These are phyloP conservation scores for Lasiosphaeris hirsuta DNA, from an alignment of 495 filamentous ascomycete species.

Conservation along the genomic window DNA sequence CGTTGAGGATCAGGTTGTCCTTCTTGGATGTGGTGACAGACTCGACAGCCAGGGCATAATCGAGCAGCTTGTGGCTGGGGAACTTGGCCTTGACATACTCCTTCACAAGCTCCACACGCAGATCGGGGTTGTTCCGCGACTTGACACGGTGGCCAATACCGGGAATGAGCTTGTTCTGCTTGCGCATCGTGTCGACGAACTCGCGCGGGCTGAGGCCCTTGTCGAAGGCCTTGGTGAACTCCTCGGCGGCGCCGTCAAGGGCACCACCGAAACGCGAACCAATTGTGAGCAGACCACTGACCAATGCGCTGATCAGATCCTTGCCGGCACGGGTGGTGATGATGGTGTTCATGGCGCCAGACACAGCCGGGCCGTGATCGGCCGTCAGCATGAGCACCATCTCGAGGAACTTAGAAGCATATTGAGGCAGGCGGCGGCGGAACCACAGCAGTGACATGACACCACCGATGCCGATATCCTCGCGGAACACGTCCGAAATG, in stretches of 20 bases:
- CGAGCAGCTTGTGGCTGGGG: slow-evolving; percentile 92
- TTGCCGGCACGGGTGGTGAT: slow-evolving; percentile 99
- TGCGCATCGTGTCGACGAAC: slow-evolving; percentile 97
- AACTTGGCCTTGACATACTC: slow-evolving; percentile 97
- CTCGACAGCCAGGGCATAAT: slow-evolving; percentile 97
- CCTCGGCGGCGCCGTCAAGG: slow-evolving; percentile 94
- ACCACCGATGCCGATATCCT: slow-evolving; percentile 98
- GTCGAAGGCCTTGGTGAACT: slow-evolving; percentile 97
- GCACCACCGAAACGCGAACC: slow-evolving; percentile 98
- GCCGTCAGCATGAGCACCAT: slow-evolving; percentile 99
- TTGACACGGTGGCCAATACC: slow-evolving; percentile 99
- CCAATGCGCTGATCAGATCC: slow-evolving; percentile 92
- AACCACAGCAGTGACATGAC: slow-evolving; percentile 99
- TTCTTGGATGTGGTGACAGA: slow-evolving; percentile 99
- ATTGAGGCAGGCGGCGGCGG: slow-evolving; percentile 93
- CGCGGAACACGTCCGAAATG: slow-evolving; percentile 97
- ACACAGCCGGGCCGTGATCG: slow-evolving; percentile 97
- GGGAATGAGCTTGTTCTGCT: slow-evolving; percentile 99
- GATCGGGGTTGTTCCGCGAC: slow-evolving; percentile 98
- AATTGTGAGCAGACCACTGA: slow-evolving; percentile 95
- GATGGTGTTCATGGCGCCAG: slow-evolving; percentile 99
- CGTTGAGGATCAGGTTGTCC: slow-evolving; percentile 99
- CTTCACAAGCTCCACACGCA: slow-evolving; percentile 98
- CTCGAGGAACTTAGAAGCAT: slow-evolving; percentile 97
- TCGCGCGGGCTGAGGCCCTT: slow-evolving; percentile 97